Evolutionary conservation across 805 yeast genomes (phyloP), one percentile per base, ranked within the genome.

Genomic region (Zygosaccharomyces rouxii): DNA sequence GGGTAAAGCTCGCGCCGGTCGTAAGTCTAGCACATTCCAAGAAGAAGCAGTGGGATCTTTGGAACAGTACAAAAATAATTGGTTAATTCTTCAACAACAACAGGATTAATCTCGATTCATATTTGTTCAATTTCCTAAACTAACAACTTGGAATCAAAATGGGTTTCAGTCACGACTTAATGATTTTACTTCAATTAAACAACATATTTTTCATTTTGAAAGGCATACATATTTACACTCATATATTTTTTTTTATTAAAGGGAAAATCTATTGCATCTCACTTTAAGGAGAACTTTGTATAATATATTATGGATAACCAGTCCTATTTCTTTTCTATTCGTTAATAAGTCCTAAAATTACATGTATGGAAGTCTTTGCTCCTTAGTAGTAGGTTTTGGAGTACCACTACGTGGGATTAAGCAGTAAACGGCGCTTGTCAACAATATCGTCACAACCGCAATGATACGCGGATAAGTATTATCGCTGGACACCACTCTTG

Each of bases 21-120:
- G 69, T 31, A 65, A 62, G 46, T 59, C 67, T 4, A 63, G 67
- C 37, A 50, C 61, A 9, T 41, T 63, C 16, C 66, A 66, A 49
- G 67, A 62, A 35, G 69, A 66, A 44, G 56, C 62, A 33, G 66
- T 67, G 26, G 68, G 67, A 4, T 66, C 70, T 5, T 50, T 66
- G 45, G 71, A 67, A 43, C 68, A 65, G 48, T 67, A 66, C 47
- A 67, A 66, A 52, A 67, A 66, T 47, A 66, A 67, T 45, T 67
- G 71, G 71, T 48, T 67, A 29, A 62, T 66, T 58, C 50, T 66
- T 35, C 70, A 67, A 54, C 65, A 62, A 38, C 64, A 64, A 33
- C 64, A 61, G 37, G 54, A 51, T 21, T 49, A 26, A 33, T 18
- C 11, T 33, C 11, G 10, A 7, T 14, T 33, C 14, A 14, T 10